phyloP scores from a whole-genome alignment of 2,329 filamentous ascomycete species.

The Fusarium sp. region DNA sequence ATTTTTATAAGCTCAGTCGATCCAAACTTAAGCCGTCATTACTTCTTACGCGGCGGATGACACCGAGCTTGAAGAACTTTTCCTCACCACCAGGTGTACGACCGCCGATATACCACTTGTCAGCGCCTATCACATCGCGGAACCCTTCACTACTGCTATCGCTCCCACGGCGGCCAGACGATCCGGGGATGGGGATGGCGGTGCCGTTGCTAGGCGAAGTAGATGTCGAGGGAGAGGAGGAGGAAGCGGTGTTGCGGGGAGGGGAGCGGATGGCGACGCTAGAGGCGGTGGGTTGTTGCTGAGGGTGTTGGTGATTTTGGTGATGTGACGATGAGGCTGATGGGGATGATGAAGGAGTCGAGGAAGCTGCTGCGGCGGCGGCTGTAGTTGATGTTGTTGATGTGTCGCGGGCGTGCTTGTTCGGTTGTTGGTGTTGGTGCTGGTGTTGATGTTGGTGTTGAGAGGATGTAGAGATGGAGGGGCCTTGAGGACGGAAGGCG shows the following conservation, averaged over 20 bases:
- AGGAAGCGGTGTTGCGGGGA: constrained; percentile 38
- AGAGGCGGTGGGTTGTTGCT: constrained; percentile 42
- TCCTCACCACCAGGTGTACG: constrained; percentile 81
- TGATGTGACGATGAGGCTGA: constrained; percentile 38
- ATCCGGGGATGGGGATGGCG: constrained; percentile 56
- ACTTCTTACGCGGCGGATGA: constrained; percentile 77
- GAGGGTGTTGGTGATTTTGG: constrained; percentile 37
- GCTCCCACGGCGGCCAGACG: constrained; percentile 69
- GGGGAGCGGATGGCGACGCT: constrained; percentile 49
- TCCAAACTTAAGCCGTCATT: constrained; percentile 80
- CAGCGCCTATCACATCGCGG: constrained; percentile 74
- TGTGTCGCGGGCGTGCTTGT: constrained; percentile 52
- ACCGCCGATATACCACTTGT: constrained; percentile 86
- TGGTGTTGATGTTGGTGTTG: constrained; percentile 43
- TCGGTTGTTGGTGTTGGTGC: constrained; percentile 47
- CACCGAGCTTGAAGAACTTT: constrained; percentile 82
- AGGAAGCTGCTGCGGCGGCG: constrained; percentile 24
- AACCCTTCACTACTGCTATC: constrained; percentile 82
- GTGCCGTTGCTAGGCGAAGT: constrained; percentile 35
- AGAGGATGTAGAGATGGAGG: constrained; percentile 49
- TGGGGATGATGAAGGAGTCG: constrained; percentile 40
- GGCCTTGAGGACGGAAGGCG: constrained; percentile 61
- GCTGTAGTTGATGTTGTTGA: constrained; percentile 42
- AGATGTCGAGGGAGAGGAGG: constrained; percentile 32
- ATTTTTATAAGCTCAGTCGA: constrained; percentile 75